phyloP scores from a whole-genome alignment of 2,329 filamentous ascomycete genomes.

The Ophiostoma ulmi region DNA sequence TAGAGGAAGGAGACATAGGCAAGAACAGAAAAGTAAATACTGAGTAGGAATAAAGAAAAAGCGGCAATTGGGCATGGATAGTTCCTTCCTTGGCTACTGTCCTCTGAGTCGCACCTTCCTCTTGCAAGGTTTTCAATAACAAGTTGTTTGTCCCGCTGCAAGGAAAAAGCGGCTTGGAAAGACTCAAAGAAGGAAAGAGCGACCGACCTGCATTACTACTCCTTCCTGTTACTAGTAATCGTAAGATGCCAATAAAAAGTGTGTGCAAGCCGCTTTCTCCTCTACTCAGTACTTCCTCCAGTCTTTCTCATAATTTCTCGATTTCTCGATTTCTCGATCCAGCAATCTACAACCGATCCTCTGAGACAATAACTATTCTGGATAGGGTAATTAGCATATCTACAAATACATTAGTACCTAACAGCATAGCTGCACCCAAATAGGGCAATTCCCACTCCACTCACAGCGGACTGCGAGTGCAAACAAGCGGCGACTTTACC shows the following conservation, averaged over 20 bases:
- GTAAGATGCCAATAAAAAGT: not conserved
- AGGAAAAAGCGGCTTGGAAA: not conserved
- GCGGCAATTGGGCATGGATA: not conserved
- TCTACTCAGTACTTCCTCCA: not conserved
- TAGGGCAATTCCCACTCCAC: not conserved
- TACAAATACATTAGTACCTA: not conserved
- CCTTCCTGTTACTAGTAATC: not conserved
- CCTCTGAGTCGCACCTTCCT: not conserved
- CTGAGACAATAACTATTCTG: not conserved
- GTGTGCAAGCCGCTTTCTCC: not conserved
- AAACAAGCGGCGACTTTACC: not conserved
- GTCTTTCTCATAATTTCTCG: not conserved
- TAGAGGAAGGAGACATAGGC: not conserved
- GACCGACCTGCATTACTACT: not conserved
- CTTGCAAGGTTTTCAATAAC: not conserved
- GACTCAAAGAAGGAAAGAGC: not conserved
- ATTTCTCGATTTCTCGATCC: not conserved
- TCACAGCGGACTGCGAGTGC: not conserved
- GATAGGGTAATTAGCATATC: not conserved
- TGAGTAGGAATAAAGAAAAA: not conserved
- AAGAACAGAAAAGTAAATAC: not conserved
- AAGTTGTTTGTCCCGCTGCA: not conserved
- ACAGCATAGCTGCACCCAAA: not conserved
- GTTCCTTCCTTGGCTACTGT: not conserved
- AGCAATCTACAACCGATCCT: conserved; percentile 1